A percentile compares a stretch with the other conserved stretches of the same genome.
These are phyloP conservation scores for Emericellopsis cladophorae DNA, from an alignment of 2,329 filamentous ascomycete species.

Conservation along the genomic window DNA sequence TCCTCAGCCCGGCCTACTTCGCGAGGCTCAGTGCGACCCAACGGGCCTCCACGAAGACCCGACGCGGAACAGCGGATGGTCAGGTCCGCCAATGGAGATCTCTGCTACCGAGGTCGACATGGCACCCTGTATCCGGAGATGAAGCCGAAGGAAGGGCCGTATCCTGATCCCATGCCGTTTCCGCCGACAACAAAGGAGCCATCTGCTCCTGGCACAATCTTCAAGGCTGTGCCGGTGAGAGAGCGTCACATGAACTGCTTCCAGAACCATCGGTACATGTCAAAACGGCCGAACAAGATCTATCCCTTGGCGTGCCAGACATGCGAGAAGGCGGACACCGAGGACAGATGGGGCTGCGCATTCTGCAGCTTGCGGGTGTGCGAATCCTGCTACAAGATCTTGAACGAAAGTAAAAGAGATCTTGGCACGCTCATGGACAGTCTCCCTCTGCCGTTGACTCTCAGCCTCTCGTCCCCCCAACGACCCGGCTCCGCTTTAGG, in stretches of 20 bases:
- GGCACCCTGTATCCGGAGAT: conserved; percentile 28
- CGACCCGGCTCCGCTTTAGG: conserved; percentile 10
- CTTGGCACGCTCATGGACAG: conserved; percentile 26
- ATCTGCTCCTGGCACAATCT: conserved; percentile 20
- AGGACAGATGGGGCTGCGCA: conserved; percentile 31
- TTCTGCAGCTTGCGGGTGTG: conserved; percentile 42
- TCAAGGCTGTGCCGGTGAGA: conserved; percentile 28
- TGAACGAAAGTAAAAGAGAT: conserved; percentile 28
- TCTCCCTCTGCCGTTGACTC: conserved; percentile 5
- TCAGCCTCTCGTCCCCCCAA: conserved; percentile 7
- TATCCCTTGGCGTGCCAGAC: conserved; percentile 41
- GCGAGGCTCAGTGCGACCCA: conserved; percentile 1
- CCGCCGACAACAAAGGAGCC: conserved; percentile 16
- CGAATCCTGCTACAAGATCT: conserved; percentile 26
- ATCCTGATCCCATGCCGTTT: conserved; percentile 24
- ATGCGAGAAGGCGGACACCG: conserved; percentile 31
- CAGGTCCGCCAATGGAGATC: conserved; percentile 18
- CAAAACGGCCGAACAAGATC: conserved; percentile 30
- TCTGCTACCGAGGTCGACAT: conserved; percentile 21
- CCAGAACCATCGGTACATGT: conserved; percentile 33
- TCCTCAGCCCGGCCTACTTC: conserved; percentile 2
- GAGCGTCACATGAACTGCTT: conserved; percentile 33
- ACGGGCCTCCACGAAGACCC: conserved; percentile 1
- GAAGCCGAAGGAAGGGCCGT: conserved; percentile 13
- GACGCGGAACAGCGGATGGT: conserved; percentile 18